A percentile compares a stretch with the other conserved stretches of the same genome.
These are phyloP conservation scores for Haplosporangium sp. DNA, from an alignment of 371 early-diverging fungal species.

Conservation along the genomic window DNA sequence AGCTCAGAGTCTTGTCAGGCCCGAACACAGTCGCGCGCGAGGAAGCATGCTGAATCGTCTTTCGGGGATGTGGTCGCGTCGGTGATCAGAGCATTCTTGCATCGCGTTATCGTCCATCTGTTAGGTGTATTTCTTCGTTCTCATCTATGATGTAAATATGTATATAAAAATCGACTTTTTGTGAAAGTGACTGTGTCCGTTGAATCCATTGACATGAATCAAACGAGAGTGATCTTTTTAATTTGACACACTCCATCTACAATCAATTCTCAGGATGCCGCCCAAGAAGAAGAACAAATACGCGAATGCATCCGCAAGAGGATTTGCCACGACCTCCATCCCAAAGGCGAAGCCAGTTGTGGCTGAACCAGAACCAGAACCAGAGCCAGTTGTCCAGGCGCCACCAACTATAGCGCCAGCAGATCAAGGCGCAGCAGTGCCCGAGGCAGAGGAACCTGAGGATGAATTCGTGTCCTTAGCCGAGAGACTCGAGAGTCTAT, in stretches of 20 bases:
- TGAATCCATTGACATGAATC: too few relatives aligned
- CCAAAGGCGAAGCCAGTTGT: slow-evolving; percentile 51
- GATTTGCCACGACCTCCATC: slow-evolving; percentile 56
- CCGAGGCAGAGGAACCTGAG: slow-evolving; percentile 23
- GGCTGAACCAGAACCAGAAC: slow-evolving; percentile 17
- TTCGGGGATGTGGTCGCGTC: slow-evolving; percentile 46
- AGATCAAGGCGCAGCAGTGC: neutral
- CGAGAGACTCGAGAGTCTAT: slow-evolving; percentile 39
- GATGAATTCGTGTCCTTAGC: slow-evolving; percentile 47
- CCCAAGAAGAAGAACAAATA: slow-evolving; percentile 57
- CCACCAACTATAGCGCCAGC: slow-evolving; percentile 4
- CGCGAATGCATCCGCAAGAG: slow-evolving; percentile 51
- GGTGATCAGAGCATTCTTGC: slow-evolving; percentile 1
- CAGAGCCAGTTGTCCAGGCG: slow-evolving; percentile 9
- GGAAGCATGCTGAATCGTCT: slow-evolving; percentile 39
- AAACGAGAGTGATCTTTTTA: too few relatives aligned
- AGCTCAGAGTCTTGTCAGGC: slow-evolving; percentile 13
- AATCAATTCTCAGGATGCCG: slow-evolving; percentile 29
- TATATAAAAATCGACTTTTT: too few relatives aligned
- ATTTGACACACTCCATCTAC: too few relatives aligned
- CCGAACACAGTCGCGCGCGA: slow-evolving; percentile 14
- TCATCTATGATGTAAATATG: too few relatives aligned
- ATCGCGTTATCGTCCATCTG: too few relatives aligned
- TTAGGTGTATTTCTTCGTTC: too few relatives aligned
- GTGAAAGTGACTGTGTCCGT: too few relatives aligned